Conservation (phyloP, 1,284 basidiomycete genomes). For the Sparassis latifolia region DNA sequence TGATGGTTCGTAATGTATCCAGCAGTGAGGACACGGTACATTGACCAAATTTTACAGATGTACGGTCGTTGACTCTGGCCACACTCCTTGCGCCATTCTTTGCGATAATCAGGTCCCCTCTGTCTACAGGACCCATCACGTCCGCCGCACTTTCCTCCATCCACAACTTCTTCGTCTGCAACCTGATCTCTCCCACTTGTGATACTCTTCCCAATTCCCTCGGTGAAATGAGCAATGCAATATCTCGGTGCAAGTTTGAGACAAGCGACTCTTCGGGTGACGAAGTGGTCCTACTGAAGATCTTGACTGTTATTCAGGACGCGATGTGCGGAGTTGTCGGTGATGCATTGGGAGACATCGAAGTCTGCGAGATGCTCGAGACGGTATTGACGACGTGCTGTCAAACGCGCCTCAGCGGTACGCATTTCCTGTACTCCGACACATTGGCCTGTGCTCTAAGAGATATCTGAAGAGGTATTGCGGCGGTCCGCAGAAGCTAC, state of each 20-base stretch:
- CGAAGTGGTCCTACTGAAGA: slow-evolving; percentile 90
- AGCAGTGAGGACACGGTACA: background rate
- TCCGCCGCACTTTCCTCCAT: slow-evolving; percentile 83
- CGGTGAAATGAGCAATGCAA: slow-evolving; percentile 80
- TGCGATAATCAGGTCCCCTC: slow-evolving; percentile 84
- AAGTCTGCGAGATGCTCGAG: slow-evolving; percentile 98
- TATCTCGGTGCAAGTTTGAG: slow-evolving; percentile 97
- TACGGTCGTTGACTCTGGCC: slow-evolving; percentile 47
- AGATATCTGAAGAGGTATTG: slow-evolving; percentile 58
- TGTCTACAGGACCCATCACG: slow-evolving; percentile 93
- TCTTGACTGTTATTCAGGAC: slow-evolving; percentile 87
- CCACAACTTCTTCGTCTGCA: slow-evolving; percentile 81
- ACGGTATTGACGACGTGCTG: slow-evolving; percentile 97
- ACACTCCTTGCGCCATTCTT: slow-evolving; percentile 85
- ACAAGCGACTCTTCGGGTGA: slow-evolving; percentile 94
- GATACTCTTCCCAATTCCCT: slow-evolving; percentile 58
- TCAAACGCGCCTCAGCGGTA: slow-evolving; percentile 91
- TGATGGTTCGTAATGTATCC: slow-evolving; percentile 50
- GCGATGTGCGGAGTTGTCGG: slow-evolving; percentile 72
- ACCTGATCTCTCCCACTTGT: slow-evolving; percentile 57
- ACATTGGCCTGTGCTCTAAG: slow-evolving; percentile 8
- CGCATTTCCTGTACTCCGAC: slow-evolving; percentile 24
- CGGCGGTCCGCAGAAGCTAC: slow-evolving; percentile 92
- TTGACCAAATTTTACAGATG: slow-evolving; percentile 35
- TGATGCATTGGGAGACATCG: slow-evolving; percentile 76